Base-by-base conservation (phyloP, 768 basidiomycete genomes). In the Psilocybe cubensis region DNA sequence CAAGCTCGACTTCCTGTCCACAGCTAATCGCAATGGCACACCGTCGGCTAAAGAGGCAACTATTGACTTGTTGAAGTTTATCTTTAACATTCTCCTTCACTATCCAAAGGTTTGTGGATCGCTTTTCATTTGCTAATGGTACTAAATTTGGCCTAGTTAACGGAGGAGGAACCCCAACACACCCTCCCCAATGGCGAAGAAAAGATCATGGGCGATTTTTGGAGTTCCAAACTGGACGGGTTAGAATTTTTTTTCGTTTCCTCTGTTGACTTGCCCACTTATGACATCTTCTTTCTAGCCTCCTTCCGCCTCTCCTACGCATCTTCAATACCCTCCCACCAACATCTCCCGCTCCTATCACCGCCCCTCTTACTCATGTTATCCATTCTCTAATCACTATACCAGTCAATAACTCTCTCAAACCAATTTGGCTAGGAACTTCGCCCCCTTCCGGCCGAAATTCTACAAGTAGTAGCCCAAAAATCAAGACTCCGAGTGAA, bases 301-400 rank as follows among this genome's bases (percentile, higher is more conserved):
- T 96, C 17, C 79, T 96, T 18, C 77, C 84, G 7, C 84, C 90
- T 1, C 79, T 94, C 21, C 76, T 96, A 35, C 83, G 85, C 27
- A 79, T 85, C 4, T 91, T 94, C 71, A 79, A 84, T 59, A 66
- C 78, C n/a, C 79, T 91, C 21, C 85, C 89, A 0, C 79, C 82
- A 3, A 78, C 82, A 4, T 85, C 82, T 50, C 80, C 82, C 9
- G 78, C 76, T 3, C 93, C 92, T 2, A 75, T 96, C 33, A 75
- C 84, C 0, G 72, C 88, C 0, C 93, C 95, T 0, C 72, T 97
- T 29, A 87, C 91, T 1, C 90, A 96, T 59, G 80, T 88, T 52
- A 88, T 96, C 38, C 92, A 97, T 67, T 77, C 85, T 9, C 80
- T 97, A 43, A 91, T 96, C 58, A 83, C 81, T 29, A 83, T 96